phyloP scores from a whole-genome alignment of 169 alveolate species.

The Babesia microti region DNA sequence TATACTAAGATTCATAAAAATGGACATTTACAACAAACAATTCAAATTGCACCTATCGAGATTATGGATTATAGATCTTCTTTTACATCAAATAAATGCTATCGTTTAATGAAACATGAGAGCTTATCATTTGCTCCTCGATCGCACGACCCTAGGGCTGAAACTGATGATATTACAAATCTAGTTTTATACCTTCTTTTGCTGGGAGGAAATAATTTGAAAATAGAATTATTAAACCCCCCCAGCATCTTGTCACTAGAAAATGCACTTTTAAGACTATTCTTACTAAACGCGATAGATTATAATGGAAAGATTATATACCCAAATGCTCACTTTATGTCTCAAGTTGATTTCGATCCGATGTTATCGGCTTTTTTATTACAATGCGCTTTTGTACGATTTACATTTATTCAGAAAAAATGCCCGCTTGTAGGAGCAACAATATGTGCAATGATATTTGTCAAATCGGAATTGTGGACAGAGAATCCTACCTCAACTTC shows the following conservation, averaged over 20 bases:
- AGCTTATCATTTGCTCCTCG: constrained; percentile 12
- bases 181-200: constrained; percentile 17
- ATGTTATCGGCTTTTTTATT: constrained; percentile 30
- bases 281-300: constrained; percentile 32
- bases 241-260: constrained; percentile 31
- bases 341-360: constrained; percentile 27
- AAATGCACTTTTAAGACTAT: constrained; percentile 31
- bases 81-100: neutral
- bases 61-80: too few species aligned
- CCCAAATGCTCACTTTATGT: constrained; percentile 42
- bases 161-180: constrained; percentile 36
- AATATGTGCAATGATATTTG: constrained; percentile 1
- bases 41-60: too few species aligned
- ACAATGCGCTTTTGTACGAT: constrained; percentile 25
- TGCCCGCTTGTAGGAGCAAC: neutral
- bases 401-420: constrained; percentile 7
- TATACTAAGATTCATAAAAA: too few species aligned
- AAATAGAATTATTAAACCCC: constrained; percentile 35
- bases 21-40: too few species aligned
- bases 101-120: neutral
- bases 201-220: constrained; percentile 24
- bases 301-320: constrained; percentile 25
- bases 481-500: constrained; percentile 4
- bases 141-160: constrained; percentile 28
- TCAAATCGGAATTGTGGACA: constrained; percentile 15